These are phyloP conservation scores for Colletotrichum truncatum DNA, from an alignment of 2,329 filamentous ascomycete genomes.

Conservation along the genomic window DNA sequence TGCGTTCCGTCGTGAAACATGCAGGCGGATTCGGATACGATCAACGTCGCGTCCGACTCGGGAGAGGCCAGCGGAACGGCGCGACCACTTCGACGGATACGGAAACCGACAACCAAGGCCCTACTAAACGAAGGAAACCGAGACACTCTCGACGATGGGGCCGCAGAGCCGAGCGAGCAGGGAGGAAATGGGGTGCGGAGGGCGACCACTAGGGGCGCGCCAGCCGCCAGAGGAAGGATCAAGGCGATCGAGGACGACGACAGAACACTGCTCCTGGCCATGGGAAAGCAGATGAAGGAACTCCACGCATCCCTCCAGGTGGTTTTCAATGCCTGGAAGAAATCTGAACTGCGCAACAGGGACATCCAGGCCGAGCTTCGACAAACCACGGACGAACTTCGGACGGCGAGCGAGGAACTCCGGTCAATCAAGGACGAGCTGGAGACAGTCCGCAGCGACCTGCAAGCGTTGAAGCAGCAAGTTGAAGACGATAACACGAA, in stretches of 20 bases:
- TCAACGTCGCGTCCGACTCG: no score
- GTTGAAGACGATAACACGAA: background rate
- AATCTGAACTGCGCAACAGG: background rate
- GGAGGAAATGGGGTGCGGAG: background rate
- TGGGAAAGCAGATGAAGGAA: conserved; percentile 1
- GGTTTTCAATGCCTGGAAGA: background rate
- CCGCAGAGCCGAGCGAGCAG: background rate
- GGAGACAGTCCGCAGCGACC: no score
- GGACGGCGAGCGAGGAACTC: background rate
- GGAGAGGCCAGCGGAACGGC: no score
- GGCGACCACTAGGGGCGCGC: background rate
- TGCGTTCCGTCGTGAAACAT: no score
- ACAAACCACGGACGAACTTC: background rate
- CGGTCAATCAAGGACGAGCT: background rate
- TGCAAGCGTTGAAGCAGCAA: background rate
- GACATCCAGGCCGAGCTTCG: background rate
- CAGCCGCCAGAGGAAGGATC: background rate
- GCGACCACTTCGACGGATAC: no score
- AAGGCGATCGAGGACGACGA: background rate
- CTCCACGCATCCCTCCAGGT: background rate
- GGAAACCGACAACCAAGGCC: background rate
- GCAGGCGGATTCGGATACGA: no score
- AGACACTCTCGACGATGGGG: background rate
- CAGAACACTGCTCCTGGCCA: background rate
- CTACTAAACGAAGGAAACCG: background rate